Conservation (phyloP, 352 stramenopile genomes). For the Globisporangium irregulare region DNA sequence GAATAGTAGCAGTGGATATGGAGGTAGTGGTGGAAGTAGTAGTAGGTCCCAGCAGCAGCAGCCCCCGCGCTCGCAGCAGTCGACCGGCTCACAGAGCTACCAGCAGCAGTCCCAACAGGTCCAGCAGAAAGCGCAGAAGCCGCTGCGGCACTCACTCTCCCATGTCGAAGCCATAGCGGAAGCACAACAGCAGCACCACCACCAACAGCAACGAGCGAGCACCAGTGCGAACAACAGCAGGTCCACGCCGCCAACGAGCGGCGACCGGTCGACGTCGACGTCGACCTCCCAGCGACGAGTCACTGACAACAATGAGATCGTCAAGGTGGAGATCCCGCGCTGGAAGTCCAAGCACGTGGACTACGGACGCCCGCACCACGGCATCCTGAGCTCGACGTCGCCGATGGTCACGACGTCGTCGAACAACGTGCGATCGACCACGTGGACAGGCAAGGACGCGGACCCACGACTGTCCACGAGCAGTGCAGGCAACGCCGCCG, state of each 20-base stretch:
- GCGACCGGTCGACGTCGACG: constrained; percentile 8
- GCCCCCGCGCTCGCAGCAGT: constrained; percentile 8
- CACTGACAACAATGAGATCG: constrained; percentile 54
- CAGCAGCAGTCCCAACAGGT: constrained; percentile 21
- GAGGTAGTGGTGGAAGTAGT: neutral
- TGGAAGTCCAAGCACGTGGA: constrained; percentile 64
- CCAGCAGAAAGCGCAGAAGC: constrained; percentile 28
- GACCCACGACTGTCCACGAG: constrained; percentile 18
- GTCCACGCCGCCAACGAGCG: constrained; percentile 1
- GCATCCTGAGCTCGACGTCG: constrained; percentile 30
- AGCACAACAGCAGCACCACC: neutral
- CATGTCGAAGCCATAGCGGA: constrained; percentile 31
- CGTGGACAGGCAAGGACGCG: constrained; percentile 52
- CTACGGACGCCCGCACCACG: constrained; percentile 23
- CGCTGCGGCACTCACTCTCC: constrained; percentile 49
- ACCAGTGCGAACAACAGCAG: neutral
- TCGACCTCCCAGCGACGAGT: constrained; percentile 7
- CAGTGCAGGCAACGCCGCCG: constrained; percentile 9
- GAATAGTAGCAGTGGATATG: neutral
- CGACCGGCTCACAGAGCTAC: constrained; percentile 18
- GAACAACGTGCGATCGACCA: constrained; percentile 30
- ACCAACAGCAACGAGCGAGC: neutral
- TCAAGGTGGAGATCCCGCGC: constrained; percentile 70
- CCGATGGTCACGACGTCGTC: constrained; percentile 22
- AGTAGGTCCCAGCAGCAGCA: constrained; percentile 7